Evolutionary conservation across 2,329 filamentous ascomycete species (phyloP), one percentile per base, ranked within the genome.

Genomic region (Curvularia eragrostidis): DNA sequence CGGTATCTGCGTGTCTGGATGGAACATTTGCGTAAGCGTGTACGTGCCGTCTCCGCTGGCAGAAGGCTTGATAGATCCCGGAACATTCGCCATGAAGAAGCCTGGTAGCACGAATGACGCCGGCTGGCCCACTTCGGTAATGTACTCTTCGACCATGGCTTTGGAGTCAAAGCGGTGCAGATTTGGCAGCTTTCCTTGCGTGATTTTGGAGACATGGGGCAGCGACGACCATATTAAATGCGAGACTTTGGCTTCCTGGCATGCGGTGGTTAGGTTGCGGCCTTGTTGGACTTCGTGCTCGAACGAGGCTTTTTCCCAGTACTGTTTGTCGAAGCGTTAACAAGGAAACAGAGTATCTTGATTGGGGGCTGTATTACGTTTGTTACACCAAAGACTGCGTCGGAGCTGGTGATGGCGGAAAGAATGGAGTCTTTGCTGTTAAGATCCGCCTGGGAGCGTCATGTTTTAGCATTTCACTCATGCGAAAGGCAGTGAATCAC

Each of bases 81-180:
- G 58, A 15, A 83, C 70, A 67, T 85, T 85, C 63, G 78, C 66
- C 83, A 85, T 86, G 69, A 85, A 88, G 59, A 78, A 79, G 0
- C 79, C 84, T 0, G 83, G 79, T 28, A 81, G 66, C 65, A 83
- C 81, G 66, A 86, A 86, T 0, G 84, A 80, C 5, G 56, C 51
- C 4, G 62, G 57, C 2, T 65, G 43, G 7, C 62, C 64, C 7
- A 32, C 60, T 0, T 80, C 80, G n/a, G 81, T 79, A 49, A 85
- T 81, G 69, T 87, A 84, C 19, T 79, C 70, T 61, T 85, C 84
- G 0, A 84, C 79, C 5, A 80, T 72, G 13, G 84, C 84, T 70
- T 87, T 87, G 66, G 72, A 74, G 67, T 88, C 85, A 58, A 87
- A 88, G 62, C 84, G 81, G 54, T 79, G 62, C 12, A 79, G 73